Evolutionary conservation across 352 stramenopile species (phyloP).

Genomic region (Phytophthora fragariaefolia): DNA sequence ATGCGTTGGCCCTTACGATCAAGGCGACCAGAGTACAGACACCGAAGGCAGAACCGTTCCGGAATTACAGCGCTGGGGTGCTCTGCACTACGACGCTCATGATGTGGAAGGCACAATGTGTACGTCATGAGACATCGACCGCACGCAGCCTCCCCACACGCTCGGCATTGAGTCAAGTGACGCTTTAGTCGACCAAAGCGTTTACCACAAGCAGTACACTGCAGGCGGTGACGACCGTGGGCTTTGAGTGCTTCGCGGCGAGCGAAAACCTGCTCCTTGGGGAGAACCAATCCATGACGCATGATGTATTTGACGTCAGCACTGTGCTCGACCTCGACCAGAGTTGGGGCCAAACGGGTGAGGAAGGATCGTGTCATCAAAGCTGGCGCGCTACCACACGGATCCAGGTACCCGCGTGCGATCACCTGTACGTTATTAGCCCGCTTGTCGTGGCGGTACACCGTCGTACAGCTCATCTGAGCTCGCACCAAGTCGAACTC

Average conservation of each 20-base stretch:
- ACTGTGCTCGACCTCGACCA: constrained; percentile 52
- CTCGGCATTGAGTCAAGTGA: constrained; percentile 54
- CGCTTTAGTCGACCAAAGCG: constrained; percentile 48
- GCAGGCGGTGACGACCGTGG: constrained; percentile 35
- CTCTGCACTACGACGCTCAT: constrained; percentile 62
- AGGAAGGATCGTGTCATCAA: constrained; percentile 52
- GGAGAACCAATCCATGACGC: constrained; percentile 46
- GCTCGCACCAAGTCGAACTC: constrained; percentile 56
- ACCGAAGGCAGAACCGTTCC: constrained; percentile 73
- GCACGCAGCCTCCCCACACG: constrained; percentile 61
- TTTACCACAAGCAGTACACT: constrained; percentile 52
- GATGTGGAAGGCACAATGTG: constrained; percentile 60
- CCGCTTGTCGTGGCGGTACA: constrained; percentile 52
- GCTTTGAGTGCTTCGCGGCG: constrained; percentile 40
- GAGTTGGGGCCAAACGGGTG: constrained; percentile 49
- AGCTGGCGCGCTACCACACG: constrained; percentile 38
- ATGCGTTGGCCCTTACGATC: constrained; percentile 61
- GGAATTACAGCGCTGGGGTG: constrained; percentile 68
- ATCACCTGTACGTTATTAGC: constrained; percentile 57
- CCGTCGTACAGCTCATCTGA: constrained; percentile 48
- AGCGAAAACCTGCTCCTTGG: constrained; percentile 43
- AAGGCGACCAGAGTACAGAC: constrained; percentile 57
- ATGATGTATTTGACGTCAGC: constrained; percentile 68
- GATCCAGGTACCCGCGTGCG: constrained; percentile 47
- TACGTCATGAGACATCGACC: constrained; percentile 60